Conservation (phyloP, 768 basidiomycete genomes). For the Trametes punicea region DNA sequence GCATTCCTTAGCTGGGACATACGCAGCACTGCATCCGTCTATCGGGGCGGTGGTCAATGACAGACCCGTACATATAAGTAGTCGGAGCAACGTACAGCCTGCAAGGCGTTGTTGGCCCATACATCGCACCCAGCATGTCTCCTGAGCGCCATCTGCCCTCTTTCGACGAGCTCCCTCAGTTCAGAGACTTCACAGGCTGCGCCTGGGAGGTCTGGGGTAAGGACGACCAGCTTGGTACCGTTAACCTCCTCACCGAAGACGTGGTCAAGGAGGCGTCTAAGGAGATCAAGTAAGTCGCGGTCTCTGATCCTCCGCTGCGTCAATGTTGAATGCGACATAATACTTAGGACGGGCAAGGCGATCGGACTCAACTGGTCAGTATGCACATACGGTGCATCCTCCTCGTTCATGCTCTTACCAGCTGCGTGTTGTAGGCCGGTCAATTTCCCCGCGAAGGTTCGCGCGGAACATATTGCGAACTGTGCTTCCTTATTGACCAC, state of each 20-base stretch:
- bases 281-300: slow-evolving; percentile 49
- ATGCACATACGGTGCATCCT: background rate
- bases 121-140: slow-evolving; percentile 9
- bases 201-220: slow-evolving; percentile 70
- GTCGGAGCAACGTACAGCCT: background rate
- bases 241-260: slow-evolving; percentile 61
- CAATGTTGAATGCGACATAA: background rate
- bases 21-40: background rate
- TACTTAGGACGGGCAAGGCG: slow-evolving; percentile 51
- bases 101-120: background rate
- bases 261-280: slow-evolving; percentile 56
- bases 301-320: background rate
- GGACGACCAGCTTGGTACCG: slow-evolving; percentile 63
- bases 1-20: background rate
- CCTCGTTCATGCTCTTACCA: background rate
- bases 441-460: slow-evolving; percentile 62
- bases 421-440: slow-evolving; percentile 49
- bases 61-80: background rate
- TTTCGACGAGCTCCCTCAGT: slow-evolving; percentile 48
- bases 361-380: slow-evolving; percentile 63
- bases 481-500: background rate
- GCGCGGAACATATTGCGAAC: background rate
- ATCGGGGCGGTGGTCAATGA: background rate
- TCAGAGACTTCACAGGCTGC: slow-evolving; percentile 48
- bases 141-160: slow-evolving; percentile 32